phyloP scores from a whole-genome alignment of 225 moss, liverwort and hornwort genomes.

The Rhytidiadelphus loreus region DNA sequence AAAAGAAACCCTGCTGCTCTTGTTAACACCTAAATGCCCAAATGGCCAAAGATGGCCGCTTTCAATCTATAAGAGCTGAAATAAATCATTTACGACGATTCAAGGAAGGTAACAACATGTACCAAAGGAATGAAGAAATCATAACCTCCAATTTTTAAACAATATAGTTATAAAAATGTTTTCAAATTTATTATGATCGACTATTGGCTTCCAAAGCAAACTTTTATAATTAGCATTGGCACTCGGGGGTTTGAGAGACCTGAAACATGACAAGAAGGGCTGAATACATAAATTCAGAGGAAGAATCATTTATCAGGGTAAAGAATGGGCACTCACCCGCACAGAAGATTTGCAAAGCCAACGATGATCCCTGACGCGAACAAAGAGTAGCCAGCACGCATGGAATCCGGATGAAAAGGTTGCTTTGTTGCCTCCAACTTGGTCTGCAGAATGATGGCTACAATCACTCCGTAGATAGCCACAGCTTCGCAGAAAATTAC shows the following conservation, averaged over 20 bases:
- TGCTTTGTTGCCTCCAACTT: conserved; percentile 73
- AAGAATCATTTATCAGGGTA: neutral
- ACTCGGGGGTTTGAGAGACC: neutral
- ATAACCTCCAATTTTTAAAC: too few relatives aligned
- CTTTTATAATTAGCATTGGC: neutral
- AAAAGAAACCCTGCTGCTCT: neutral
- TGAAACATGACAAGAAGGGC: neutral
- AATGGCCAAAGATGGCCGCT: neutral
- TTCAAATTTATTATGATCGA: neutral
- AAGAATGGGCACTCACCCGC: conserved; percentile 42
- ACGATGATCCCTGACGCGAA: conserved; percentile 96
- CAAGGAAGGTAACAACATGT: neutral
- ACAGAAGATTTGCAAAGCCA: conserved; percentile 88
- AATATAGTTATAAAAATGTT: neutral
- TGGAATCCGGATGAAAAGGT: conserved; percentile 78
- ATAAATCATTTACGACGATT: neutral
- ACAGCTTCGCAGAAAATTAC: conserved; percentile 99
- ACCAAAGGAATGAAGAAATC: neutral
- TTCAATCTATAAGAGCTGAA: neutral
- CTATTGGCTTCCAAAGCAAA: neutral
- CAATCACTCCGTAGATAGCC: conserved; percentile 99
- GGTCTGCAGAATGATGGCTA: conserved; percentile 96
- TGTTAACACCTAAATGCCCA: neutral
- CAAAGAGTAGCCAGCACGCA: conserved; percentile 94
- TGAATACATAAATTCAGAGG: neutral